Base-by-base conservation (phyloP, 495 filamentous ascomycete genomes). In the Xylaria bambusicola region DNA sequence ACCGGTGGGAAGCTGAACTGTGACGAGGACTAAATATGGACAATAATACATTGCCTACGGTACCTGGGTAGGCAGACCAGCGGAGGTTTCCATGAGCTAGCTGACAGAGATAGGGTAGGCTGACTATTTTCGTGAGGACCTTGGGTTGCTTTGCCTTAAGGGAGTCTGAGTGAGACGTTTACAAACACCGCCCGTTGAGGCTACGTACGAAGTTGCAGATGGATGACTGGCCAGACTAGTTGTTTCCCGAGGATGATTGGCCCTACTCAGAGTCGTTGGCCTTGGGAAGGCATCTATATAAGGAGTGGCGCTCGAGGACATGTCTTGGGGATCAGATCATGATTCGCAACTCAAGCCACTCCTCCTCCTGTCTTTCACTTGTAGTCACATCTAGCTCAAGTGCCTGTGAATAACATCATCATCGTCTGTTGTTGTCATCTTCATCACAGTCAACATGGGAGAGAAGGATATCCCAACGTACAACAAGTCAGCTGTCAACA, bases 401-500 rank as follows among this genome's bases (percentile, higher is more conserved):
- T 38, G 10, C 31, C 10, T 10, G 10, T 10, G 5, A 33, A 10
- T 33, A 33, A 33, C 31, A n/a, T 33, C 31, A 6, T 33, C 5
- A 33, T 5, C 5, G 31, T 33, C 10, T 6, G 31, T 38, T 8
- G 13, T 38, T 38, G 1, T 38, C 42, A 41, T 33, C 20, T 31
- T 58, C 48, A 38, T 29, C 15, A 31, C 18, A 20, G 13, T 31
- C 40, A 59, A 18, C 49, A 60, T 60, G 57, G 41, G n/a, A 31
- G 57, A 10, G 20, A 61, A 27, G 42, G 42, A 27, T 7, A 63
- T 65, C 20, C 56, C 64, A 24, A 61, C 33, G 6, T 53, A 63
- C 55, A 52, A 46, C 52, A 67, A 65, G 24, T 15, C 62, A 15
- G 35, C 35, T 2, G 38, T 57, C 18, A 44, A 65, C 29, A 56